phyloP scores from a whole-genome alignment of 2,329 filamentous ascomycete genomes.

The Cryphonectria parasitica region DNA sequence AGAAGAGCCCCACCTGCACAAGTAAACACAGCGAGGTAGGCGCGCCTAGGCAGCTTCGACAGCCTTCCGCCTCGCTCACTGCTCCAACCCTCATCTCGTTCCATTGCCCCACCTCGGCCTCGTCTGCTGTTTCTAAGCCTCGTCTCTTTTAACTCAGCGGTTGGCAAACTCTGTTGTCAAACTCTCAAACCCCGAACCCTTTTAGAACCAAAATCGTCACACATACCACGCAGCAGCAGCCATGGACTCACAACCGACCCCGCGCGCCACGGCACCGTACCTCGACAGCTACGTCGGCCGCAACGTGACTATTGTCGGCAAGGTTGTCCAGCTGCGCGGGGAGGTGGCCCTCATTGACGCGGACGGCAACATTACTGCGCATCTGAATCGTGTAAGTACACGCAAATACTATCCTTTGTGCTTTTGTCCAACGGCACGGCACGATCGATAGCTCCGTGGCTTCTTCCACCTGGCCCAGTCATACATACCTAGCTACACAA shows the following conservation, averaged over 20 bases:
- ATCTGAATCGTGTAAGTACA: slow-evolving; percentile 61
- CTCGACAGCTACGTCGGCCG: slow-evolving; percentile 75
- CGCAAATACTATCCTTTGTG: not conserved
- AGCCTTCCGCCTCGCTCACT: not conserved
- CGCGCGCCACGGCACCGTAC: slow-evolving; percentile 80
- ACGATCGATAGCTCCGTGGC: not conserved
- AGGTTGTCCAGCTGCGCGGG: slow-evolving; percentile 80
- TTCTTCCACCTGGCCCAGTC: not conserved
- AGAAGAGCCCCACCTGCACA: not conserved
- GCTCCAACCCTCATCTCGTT: not conserved
- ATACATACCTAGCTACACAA: not conserved
- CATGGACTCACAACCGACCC: slow-evolving; percentile 75
- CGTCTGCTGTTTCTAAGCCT: not conserved
- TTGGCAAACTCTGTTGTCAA: not conserved
- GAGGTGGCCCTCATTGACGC: slow-evolving; percentile 81
- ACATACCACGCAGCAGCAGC: slow-evolving; percentile 28
- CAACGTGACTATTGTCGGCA: slow-evolving; percentile 84
- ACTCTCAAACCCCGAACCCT: not conserved
- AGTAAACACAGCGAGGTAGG: not conserved
- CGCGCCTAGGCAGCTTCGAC: not conserved
- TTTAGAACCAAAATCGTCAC: not conserved
- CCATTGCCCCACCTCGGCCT: not conserved
- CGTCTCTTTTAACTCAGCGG: not conserved
- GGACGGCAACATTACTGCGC: slow-evolving; percentile 73
- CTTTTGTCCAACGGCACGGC: not conserved